phyloP scores from a whole-genome alignment of 2,329 filamentous ascomycete genomes.

The Claviceps monticola region DNA sequence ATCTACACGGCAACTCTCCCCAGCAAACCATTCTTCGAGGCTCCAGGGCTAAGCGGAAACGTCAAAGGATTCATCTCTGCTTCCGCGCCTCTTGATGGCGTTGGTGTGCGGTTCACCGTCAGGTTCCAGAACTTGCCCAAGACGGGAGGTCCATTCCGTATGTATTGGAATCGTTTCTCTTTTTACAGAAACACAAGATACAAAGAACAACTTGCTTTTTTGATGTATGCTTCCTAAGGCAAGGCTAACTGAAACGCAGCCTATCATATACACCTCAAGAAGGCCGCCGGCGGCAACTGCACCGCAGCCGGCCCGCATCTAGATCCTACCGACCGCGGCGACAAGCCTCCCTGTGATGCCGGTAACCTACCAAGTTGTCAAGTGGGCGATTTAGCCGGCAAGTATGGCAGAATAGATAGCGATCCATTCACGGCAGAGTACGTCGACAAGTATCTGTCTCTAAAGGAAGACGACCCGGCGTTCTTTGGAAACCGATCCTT shows the following conservation, averaged over 20 bases:
- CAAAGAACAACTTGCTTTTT: not conserved
- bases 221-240: not conserved
- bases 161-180: slow-evolving; percentile 14
- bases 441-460: slow-evolving; percentile 42
- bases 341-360: slow-evolving; percentile 46
- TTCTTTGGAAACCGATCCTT: slow-evolving; percentile 55
- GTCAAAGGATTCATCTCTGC: slow-evolving; percentile 41
- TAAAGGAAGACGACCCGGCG: slow-evolving; percentile 32
- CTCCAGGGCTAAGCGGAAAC: slow-evolving; percentile 23
- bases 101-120: slow-evolving; percentile 42
- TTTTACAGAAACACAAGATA: not conserved
- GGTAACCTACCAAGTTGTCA: slow-evolving; percentile 50
- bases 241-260: slow-evolving; percentile 24
- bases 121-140: slow-evolving; percentile 45
- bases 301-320: slow-evolving; percentile 52
- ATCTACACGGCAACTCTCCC: slow-evolving; percentile 45
- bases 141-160: slow-evolving; percentile 47
- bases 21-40: slow-evolving; percentile 36
- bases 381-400: slow-evolving; percentile 63
- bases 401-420: slow-evolving; percentile 47
- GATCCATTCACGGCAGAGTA: slow-evolving; percentile 37
- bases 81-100: slow-evolving; percentile 31
- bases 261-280: slow-evolving; percentile 59
- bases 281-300: slow-evolving; percentile 56
- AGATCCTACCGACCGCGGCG: slow-evolving; percentile 54